Conservation (phyloP, 441 rosid genomes). For the Aquilaria agallochum region DNA sequence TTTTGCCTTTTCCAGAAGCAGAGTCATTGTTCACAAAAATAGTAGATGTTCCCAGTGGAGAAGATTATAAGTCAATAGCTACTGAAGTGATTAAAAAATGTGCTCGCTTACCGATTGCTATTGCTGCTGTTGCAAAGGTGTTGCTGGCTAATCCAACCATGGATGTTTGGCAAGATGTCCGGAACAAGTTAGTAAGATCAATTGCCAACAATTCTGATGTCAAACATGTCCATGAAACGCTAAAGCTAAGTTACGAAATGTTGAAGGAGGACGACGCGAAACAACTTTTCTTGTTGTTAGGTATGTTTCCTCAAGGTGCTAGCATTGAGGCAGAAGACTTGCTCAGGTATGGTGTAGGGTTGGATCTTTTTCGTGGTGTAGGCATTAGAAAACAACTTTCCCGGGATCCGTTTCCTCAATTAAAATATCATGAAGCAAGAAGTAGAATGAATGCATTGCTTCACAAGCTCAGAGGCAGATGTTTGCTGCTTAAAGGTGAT, state of each 20-base stretch:
- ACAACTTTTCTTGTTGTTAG: too few relatives aligned
- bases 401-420: too few relatives aligned
- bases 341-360: conserved; percentile 13
- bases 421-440: conserved; percentile 10
- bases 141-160: conserved; percentile 7
- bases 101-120: too few relatives aligned
- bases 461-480: too few relatives aligned
- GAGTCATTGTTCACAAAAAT: background rate
- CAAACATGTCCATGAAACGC: background rate
- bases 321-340: conserved; percentile 8
- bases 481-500: conserved; percentile 12
- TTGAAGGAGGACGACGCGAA: too few relatives aligned
- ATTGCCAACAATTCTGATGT: background rate
- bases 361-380: conserved; percentile 14
- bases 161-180: too few relatives aligned
- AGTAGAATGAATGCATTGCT: too few relatives aligned
- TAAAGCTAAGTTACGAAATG: too few relatives aligned
- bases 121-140: conserved; percentile 18
- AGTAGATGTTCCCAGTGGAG: background rate
- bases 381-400: too few relatives aligned
- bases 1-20: conserved; percentile 2
- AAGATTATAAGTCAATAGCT: background rate
- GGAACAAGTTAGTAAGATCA: background rate
- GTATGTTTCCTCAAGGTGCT: conserved; percentile 5
- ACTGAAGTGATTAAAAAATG: background rate